A percentile compares a stretch with the other conserved stretches of the same genome.
phyloP scores from a whole-genome alignment of 352 stramenopile species.

The Pseudoperonospora humuli region DNA sequence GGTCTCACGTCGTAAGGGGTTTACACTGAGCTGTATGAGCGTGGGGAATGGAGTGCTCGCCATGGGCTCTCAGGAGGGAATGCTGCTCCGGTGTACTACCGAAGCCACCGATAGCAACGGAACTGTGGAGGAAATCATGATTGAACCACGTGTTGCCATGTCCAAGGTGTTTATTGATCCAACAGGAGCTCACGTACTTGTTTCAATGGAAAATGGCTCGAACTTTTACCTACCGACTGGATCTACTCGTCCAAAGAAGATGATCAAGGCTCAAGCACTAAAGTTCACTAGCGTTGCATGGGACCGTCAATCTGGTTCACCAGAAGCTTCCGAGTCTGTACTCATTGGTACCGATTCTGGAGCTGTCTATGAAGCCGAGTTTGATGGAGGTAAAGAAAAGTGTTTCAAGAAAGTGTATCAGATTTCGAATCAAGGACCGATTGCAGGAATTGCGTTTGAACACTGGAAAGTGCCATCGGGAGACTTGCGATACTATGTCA shows the following conservation, averaged over 20 bases:
- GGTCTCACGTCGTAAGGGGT: constrained; percentile 75
- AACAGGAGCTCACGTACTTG: constrained; percentile 66
- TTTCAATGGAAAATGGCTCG: constrained; percentile 84
- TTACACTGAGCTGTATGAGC: constrained; percentile 75
- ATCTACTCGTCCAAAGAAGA: constrained; percentile 74
- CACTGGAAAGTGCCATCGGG: constrained; percentile 57
- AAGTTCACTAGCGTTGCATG: constrained; percentile 79
- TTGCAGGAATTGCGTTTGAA: constrained; percentile 78
- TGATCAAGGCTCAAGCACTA: constrained; percentile 73
- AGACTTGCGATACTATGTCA: constrained; percentile 62
- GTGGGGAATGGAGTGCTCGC: constrained; percentile 76
- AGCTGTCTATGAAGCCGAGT: constrained; percentile 75
- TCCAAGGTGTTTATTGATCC: constrained; percentile 75
- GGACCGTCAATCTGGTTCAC: constrained; percentile 67
- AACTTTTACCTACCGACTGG: constrained; percentile 82
- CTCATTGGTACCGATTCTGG: constrained; percentile 78
- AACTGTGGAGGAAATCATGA: constrained; percentile 82
- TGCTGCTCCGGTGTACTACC: constrained; percentile 70
- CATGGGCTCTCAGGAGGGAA: constrained; percentile 75
- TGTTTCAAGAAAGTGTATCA: constrained; percentile 86
- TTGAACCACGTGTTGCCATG: constrained; percentile 82
- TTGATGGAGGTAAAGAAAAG: constrained; percentile 78
- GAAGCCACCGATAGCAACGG: constrained; percentile 70
- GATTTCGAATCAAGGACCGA: constrained; percentile 81
- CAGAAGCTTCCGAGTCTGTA: constrained; percentile 49